Base-by-base conservation (phyloP, 176 grass and related monocot genomes). In the Oryza brachyantha region DNA sequence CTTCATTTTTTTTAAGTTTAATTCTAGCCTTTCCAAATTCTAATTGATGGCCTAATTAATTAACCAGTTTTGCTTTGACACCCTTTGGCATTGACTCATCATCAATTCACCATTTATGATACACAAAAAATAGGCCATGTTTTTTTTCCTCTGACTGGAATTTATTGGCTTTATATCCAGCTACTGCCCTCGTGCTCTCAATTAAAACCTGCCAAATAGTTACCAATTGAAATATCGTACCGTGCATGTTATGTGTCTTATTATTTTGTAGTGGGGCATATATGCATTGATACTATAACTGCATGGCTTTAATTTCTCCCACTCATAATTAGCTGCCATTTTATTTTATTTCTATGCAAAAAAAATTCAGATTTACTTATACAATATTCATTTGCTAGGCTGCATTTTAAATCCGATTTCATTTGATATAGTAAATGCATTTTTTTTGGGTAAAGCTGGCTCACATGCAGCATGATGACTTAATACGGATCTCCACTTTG, bases 401-500 rank as follows among this genome's bases (percentile, higher is more conserved):
- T 35, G 27, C 4, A 0, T 5, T 46, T 46, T 46, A 13, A 13
- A 46, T 5, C 1, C 14, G 13, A 17, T 46, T 46, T 13, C 16
- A 46, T 42, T 42, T 42, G 40, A 42, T 45, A 45, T 46, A 22
- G 3, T 57, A 36, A 19, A 6, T 50, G 17, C 7, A 19, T 13
- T 45, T 2, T 36, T 19, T 52, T 52, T 52, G 17, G 7, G n/a
- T n/a, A 57, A 57, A 57, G 52, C n/a, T 57, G 52, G 52, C 52
- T 57, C 52, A 57, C 52, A 57, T 57, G 52, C 52, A 46, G 13
- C 68, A 29, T 61, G 58, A 29, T 61, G 59, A 13, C 24, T 65
- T 28, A 13, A 55, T 79, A 79, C 48, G 82, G 29, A 57, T 66
- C 41, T 66, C 26, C 43, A 42, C 43, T 85, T 75, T 50, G 17